phyloP scores from a whole-genome alignment of 441 rosid genomes.

The Croton setiger region DNA sequence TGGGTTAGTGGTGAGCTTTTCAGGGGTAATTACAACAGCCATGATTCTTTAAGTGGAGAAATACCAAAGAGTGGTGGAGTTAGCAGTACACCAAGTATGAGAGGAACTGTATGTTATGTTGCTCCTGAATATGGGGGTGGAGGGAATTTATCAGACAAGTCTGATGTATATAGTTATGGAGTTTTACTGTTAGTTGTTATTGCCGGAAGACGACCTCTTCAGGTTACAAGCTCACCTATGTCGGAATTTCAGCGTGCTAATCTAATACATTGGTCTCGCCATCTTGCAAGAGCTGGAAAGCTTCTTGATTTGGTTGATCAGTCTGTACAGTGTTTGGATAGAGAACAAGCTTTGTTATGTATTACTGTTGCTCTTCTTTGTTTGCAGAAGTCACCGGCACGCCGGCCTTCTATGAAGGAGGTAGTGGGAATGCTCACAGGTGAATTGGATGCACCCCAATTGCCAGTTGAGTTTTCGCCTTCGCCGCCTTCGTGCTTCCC shows the following conservation, averaged over 20 bases:
- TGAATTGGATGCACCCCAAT: constrained; percentile 45
- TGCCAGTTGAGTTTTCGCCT: constrained; percentile 78
- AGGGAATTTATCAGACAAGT: constrained; percentile 68
- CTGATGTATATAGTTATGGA: constrained; percentile 87
- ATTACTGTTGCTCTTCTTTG: constrained; percentile 78
- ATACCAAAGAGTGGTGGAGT: constrained; percentile 68
- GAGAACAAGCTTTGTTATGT: constrained; percentile 72
- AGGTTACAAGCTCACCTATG: constrained; percentile 67
- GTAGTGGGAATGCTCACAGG: constrained; percentile 77
- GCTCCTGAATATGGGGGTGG: constrained; percentile 87
- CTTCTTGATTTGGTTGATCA: constrained; percentile 77
- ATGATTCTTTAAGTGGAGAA: constrained; percentile 66
- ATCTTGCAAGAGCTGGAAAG: constrained; percentile 67
- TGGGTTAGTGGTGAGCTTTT: constrained; percentile 82
- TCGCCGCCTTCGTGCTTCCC: constrained; percentile 65
- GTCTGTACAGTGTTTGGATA: constrained; percentile 45
- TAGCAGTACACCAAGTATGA: constrained; percentile 92
- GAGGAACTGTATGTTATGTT: constrained; percentile 89
- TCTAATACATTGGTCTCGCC: constrained; percentile 83
- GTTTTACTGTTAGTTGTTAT: constrained; percentile 71
- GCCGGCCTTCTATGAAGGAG: constrained; percentile 78
- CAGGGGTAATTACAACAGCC: constrained; percentile 47
- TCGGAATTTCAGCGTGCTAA: constrained; percentile 83
- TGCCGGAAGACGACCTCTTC: constrained; percentile 85
- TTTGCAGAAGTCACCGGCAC: constrained; percentile 71